Base-by-base conservation (phyloP, 768 basidiomycete species). In the Cystofilobasidium macerans region DNA sequence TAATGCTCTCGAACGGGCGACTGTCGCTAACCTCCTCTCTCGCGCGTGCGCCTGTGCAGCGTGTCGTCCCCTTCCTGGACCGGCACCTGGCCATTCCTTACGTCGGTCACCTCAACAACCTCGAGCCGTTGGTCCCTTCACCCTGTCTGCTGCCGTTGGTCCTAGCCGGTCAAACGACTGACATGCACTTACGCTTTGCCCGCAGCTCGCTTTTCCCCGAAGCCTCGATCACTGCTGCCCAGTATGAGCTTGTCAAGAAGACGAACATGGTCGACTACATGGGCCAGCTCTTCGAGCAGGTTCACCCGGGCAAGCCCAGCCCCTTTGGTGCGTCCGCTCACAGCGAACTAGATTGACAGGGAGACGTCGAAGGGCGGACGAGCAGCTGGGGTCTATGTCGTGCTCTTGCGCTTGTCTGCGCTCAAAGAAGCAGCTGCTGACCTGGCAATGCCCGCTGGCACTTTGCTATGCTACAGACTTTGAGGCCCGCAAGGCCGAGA, bases 201-300 rank as follows among this genome's bases (percentile, higher is more conserved):
- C 33, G 5, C 51, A 71, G 71, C 26, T 70, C 69, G 22, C 77
- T 88, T 45, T 97, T 92, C 76, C 81, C 89, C 1, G 80, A 81
- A 26, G 81, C 87, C 47, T 84, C 98, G 71, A 82, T 98, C 65
- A 84, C 85, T 65, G 79, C 84, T 45, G 94, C 95, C 42, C 94
- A 97, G 78, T 94, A 95, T 86, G 92, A 97, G 73, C 85, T 98
- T 62, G 89, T 91, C 63, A 94, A 90, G 75, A 89, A 86, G 69
- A 99, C 95, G 54, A 97, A 99, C 77, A 97, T 98, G 93, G 86
- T 94, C 66, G 93, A 94, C 76, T 99, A 94, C 73, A 86, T 89
- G 30, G 83, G 86, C 67, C 82, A 81, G 70, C 78, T 97, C 71
- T 90, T 89, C 72, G 78, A 86, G 71, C 84, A 89, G 78, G 77